A percentile compares a stretch with the other conserved stretches of the same genome.
These are phyloP conservation scores for Volutella citrinella DNA, from an alignment of 2,329 filamentous ascomycete species.

Conservation along the genomic window DNA sequence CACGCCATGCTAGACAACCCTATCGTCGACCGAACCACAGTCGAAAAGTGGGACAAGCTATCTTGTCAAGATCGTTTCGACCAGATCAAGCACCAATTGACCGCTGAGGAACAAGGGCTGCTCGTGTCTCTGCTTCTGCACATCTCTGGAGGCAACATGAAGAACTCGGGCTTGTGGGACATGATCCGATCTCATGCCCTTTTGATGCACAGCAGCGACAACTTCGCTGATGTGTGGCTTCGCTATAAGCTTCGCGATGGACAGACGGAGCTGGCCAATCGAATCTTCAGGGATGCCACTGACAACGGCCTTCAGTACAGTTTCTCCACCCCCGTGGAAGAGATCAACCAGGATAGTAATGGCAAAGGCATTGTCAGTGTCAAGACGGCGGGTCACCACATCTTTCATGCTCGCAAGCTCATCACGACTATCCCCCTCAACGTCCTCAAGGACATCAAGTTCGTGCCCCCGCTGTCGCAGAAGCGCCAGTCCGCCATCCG, in stretches of 20 bases:
- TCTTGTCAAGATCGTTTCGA: conserved; percentile 24
- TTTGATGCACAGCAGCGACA: conserved; percentile 18
- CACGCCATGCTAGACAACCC: conserved; percentile 13
- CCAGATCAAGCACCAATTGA: conserved; percentile 29
- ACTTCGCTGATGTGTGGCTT: conserved; percentile 19
- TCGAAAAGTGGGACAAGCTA: conserved; percentile 21
- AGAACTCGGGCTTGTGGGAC: conserved; percentile 21
- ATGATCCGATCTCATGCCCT: conserved; percentile 20
- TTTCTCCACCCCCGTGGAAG: conserved; percentile 22
- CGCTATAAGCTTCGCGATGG: conserved; percentile 28
- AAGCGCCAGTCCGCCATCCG: conserved; percentile 6
- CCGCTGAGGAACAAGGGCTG: conserved; percentile 23
- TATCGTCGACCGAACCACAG: conserved; percentile 6
- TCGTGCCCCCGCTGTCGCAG: conserved; percentile 4
- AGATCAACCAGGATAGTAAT: conserved; percentile 3
- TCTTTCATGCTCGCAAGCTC: conserved; percentile 17
- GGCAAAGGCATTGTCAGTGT: background rate
- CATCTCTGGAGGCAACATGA: conserved; percentile 22
- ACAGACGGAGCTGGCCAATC: conserved; percentile 24
- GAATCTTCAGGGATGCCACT: conserved; percentile 26
- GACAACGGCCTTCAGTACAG: conserved; percentile 21
- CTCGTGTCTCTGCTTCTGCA: conserved; percentile 23
- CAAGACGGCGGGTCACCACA: conserved; percentile 1
- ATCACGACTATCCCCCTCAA: conserved; percentile 17
- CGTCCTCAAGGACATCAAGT: conserved; percentile 6